Evolutionary conservation across 148 eudicot species (phyloP).

Genomic region (Hydrangea macrophylla): DNA sequence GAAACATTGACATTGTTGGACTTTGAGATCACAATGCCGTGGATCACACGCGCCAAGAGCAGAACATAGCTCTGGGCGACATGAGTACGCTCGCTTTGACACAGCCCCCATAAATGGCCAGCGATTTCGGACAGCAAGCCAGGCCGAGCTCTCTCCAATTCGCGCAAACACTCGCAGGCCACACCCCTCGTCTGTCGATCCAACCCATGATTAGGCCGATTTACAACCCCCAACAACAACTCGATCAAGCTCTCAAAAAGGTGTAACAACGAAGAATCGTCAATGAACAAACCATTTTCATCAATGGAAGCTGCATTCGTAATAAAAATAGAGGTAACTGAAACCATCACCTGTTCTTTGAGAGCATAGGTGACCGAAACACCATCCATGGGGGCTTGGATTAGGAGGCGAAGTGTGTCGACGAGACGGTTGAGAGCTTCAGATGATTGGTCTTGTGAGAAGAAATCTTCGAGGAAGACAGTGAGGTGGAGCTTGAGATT

Average conservation of each 20-base stretch:
- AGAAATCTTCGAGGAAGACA: slow-evolving; percentile 58
- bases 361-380: slow-evolving; percentile 35
- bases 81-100: slow-evolving; percentile 82
- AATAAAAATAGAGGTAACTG: slow-evolving; percentile 49
- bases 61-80: slow-evolving; percentile 61
- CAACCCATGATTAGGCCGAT: slow-evolving; percentile 79
- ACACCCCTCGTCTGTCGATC: slow-evolving; percentile 71
- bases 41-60: slow-evolving; percentile 49
- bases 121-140: slow-evolving; percentile 62
- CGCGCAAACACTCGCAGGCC: slow-evolving; percentile 86
- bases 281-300: slow-evolving; percentile 4
- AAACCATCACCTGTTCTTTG: slow-evolving; percentile 67
- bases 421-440: slow-evolving; percentile 29
- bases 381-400: slow-evolving; percentile 65
- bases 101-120: slow-evolving; percentile 72
- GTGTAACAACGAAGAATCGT: slow-evolving; percentile 2
- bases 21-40: slow-evolving; percentile 41
- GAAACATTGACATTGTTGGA: slow-evolving; percentile 49
- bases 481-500: slow-evolving; percentile 57
- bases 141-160: slow-evolving; percentile 73
- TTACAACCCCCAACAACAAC: slow-evolving; percentile 57
- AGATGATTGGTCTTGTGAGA: neutral
- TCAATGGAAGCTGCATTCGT: neutral
- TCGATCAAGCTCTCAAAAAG: slow-evolving; percentile 49
- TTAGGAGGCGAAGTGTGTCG: slow-evolving; percentile 41